Base-by-base conservation (phyloP, 768 basidiomycete genomes). In the Mycena amicta region DNA sequence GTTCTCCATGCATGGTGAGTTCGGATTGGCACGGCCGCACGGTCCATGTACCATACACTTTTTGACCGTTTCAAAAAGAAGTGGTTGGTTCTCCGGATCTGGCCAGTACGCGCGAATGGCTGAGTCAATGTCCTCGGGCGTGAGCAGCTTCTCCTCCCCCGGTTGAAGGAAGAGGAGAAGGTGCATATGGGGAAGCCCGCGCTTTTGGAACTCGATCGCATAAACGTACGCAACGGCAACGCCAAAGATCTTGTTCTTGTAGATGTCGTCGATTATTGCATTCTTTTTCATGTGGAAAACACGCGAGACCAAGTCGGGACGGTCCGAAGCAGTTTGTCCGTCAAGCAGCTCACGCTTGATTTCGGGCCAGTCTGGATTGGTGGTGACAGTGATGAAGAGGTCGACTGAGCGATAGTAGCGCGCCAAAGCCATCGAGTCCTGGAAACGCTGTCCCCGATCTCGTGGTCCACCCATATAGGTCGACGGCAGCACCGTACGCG, bases 201-300 rank as follows among this genome's bases (percentile, higher is more conserved):
- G 61, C 57, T 79, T 80, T 59, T 80, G 77, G 55, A 77, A 80
- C 50, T 81, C 75, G 46, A 81, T 78, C 18, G 72, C 74, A 49
- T 77, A 75, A 0, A 77, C 68, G 26, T 67, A 66, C 8, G 15
- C 43, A 45, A 45, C 15, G 22, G 15, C 13, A 16, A 16, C 22
- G 22, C 43, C 43, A 23, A 45, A 45, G 22, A 23, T 23, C 8
- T 23, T 23, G 22, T 45, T 23, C 22, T 23, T 15, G 22, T 8
- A 8, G 22, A 45, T 45, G 15, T 45, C 22, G 12, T 16, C 15
- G 15, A 45, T 16, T 5, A 45, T 45, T 8, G 15, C 15, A 18
- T 37, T 18, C 13, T 16, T 23, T 23, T 45, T 45, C 22, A 16
- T 23, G 13, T 23, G 12, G 22, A 45, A n/a, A 70, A 76, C 31